Conservation (phyloP, 2,329 filamentous ascomycete genomes). For the Penicillium sp. region DNA sequence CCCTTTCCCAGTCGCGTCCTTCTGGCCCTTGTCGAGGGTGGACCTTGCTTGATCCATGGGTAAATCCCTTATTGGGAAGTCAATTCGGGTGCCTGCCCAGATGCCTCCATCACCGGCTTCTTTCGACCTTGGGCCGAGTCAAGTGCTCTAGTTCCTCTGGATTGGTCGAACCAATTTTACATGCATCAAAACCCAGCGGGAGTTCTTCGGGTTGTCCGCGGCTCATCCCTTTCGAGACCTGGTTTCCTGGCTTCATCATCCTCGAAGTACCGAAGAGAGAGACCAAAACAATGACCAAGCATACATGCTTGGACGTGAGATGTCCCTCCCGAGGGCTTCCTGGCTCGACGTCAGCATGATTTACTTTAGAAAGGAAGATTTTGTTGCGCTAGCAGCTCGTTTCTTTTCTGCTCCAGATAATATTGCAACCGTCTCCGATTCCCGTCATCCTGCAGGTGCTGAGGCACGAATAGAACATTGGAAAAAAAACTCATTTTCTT, state of each 20-base stretch:
- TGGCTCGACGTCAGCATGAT: conserved; percentile 36
- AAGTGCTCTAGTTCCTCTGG: conserved; percentile 5
- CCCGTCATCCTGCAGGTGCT: not conserved
- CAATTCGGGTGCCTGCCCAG: conserved; percentile 4
- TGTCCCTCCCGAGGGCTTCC: conserved; percentile 17
- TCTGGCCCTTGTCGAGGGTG: conserved; percentile 12
- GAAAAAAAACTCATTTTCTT: not conserved
- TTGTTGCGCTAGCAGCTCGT: not conserved
- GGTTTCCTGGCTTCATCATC: not conserved
- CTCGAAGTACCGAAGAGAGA: not conserved
- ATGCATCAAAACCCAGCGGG: conserved; percentile 24
- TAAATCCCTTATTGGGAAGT: not conserved
- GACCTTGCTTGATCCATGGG: conserved; percentile 12
- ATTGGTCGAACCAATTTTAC: conserved; percentile 16
- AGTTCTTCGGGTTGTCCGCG: conserved; percentile 11
- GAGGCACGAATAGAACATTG: not conserved
- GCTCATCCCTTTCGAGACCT: conserved; percentile 2
- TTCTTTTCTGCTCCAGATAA: not conserved
- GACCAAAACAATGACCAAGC: not conserved
- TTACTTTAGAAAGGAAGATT: conserved; percentile 6
- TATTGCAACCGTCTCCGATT: not conserved
- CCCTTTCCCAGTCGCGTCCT: not conserved
- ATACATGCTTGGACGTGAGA: not conserved
- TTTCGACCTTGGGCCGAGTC: not conserved
- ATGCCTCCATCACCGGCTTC: not conserved